Evolutionary conservation across 1,139 yeast species (phyloP), one percentile per base, ranked within the genome.

Genomic region (Yamadazyma conglobata): DNA sequence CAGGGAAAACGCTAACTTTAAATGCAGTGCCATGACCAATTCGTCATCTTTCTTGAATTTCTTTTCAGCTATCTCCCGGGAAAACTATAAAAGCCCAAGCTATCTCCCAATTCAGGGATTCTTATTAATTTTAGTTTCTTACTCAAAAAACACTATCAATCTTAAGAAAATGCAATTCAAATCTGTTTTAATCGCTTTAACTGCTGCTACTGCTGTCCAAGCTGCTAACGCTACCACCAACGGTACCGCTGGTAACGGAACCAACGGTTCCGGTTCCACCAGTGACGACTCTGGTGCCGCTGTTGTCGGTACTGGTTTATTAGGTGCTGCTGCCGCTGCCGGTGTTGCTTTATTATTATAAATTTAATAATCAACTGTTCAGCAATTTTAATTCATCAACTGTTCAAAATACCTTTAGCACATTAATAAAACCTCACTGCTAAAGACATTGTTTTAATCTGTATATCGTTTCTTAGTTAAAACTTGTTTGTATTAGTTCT

Each of bases 161-260:
- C n/a, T n/a, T n/a, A n/a, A 18, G 21, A 53, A 35, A 53, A 64
- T 64, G 70, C 70, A 64, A 62, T 61, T 63, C 63, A 50, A 55
- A 50, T 50, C 64, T 43, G 58, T 62, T 50, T 53, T 62, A 49
- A 46, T 63, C 51, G 66, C 70, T 46, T 56, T 63, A 49, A 56
- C 69, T 44, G 68, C 67, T 40, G 60, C 48, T 48, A 47, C 69
- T 37, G 66, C 61, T 42, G 69, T 58, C 46, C 54, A 58, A 27
- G 67, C 65, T 38, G 64, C 57, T 40, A 58, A 58, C 56, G 53
- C 52, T 37, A 39, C 64, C 35, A 56, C 56, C 59, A 51, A 44
- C 28, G 28, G 60, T 33, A 56, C 56, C 59, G 52, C 45, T 29
- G 28, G 60, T 33, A 54, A 55, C 54, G 56, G 52, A 41, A 29